These are phyloP conservation scores for Aspergillus latus DNA, from an alignment of 2,329 filamentous ascomycete genomes.

Conservation along the genomic window DNA sequence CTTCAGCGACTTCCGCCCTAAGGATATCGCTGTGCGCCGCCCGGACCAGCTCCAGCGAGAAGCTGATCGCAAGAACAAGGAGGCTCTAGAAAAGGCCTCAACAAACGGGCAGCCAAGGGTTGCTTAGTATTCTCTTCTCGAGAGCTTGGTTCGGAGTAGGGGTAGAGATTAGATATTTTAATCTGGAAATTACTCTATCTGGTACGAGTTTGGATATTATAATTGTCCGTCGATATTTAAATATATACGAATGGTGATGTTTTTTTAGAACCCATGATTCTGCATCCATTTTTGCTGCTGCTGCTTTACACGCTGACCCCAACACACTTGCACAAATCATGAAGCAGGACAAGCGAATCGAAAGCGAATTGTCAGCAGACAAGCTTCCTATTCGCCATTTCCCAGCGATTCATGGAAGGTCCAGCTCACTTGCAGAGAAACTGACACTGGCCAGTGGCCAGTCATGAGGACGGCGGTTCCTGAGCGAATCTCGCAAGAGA, in stretches of 20 bases:
- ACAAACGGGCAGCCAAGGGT: background rate
- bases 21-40: constrained; percentile 85
- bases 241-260: background rate
- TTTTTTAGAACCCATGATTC: background rate
- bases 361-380: no score
- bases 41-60: constrained; percentile 84
- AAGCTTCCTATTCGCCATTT: no score
- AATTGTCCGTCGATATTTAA: background rate
- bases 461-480: constrained; percentile 20
- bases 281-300: background rate
- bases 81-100: constrained; percentile 46
- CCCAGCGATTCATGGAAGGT: no score
- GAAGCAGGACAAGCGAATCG: no score
- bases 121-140: background rate
- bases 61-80: constrained; percentile 63
- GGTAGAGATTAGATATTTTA: background rate
- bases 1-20: constrained; percentile 89
- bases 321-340: no score
- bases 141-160: background rate
- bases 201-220: background rate
- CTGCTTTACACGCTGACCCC: background rate
- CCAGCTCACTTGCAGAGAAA: background rate
- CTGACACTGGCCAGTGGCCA: background rate
- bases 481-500: constrained; percentile 20
- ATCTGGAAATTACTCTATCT: background rate